A percentile compares a stretch with the other conserved stretches of the same genome.
Conservation (phyloP, 1,139 yeast species). For the Kodamaea alishanica region DNA sequence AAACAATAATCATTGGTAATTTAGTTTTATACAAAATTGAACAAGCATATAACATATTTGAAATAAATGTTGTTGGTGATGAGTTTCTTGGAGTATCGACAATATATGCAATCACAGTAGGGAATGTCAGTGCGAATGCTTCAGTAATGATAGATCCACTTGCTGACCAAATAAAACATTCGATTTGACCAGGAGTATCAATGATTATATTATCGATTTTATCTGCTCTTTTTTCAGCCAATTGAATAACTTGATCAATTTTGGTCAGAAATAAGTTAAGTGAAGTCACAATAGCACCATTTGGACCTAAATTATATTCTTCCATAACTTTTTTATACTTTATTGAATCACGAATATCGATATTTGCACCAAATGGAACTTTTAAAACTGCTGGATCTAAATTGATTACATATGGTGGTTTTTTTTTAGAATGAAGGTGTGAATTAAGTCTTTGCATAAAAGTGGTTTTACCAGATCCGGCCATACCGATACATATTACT, state of each 20-base stretch:
- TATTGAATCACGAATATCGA: constrained; percentile 94
- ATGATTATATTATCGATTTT: constrained; percentile 69
- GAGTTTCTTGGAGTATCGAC: constrained; percentile 95
- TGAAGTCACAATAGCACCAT: constrained; percentile 97
- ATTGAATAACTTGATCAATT: constrained; percentile 86
- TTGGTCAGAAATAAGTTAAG: constrained; percentile 89
- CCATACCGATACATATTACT: constrained; percentile 90
- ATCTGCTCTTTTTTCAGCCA: constrained; percentile 78
- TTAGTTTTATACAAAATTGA: constrained; percentile 94
- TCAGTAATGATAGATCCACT: constrained; percentile 96
- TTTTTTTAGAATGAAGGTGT: constrained; percentile 68
- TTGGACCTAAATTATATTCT: constrained; percentile 87
- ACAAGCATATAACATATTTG: constrained; percentile 97
- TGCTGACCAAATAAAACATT: constrained; percentile 95
- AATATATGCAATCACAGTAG: constrained; percentile 91
- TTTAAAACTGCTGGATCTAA: constrained; percentile 94
- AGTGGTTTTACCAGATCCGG: constrained; percentile 97
- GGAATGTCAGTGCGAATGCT: constrained; percentile 92
- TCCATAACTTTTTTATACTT: constrained; percentile 97
- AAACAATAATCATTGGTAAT: constrained; percentile 93
- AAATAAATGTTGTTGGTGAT: constrained; percentile 94
- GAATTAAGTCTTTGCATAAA: constrained; percentile 94
- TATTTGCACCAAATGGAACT: constrained; percentile 89
- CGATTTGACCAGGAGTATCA: constrained; percentile 99
- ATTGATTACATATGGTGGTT: constrained; percentile 86